Evolutionary conservation across 2,329 filamentous ascomycete species (phyloP).

Genomic region (Aureobasidium sp.): DNA sequence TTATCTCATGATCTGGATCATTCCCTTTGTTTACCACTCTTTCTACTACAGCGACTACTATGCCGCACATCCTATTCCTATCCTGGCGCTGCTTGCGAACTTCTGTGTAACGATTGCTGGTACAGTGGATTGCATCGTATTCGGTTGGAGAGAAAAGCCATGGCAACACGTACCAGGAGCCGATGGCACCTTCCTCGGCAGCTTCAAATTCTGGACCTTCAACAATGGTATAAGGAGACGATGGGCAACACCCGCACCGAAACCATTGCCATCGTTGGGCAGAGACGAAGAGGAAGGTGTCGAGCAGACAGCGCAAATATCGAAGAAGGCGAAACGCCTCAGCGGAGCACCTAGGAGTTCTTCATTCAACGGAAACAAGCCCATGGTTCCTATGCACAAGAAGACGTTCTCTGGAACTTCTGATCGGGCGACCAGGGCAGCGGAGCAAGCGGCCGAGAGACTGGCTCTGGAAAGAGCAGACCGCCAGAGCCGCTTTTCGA

Average conservation of each 20-base stretch:
- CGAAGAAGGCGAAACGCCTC: not conserved
- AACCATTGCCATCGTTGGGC: not conserved
- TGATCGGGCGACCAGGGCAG: slow-evolving; percentile 28
- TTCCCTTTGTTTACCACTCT: slow-evolving; percentile 62
- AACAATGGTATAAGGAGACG: not conserved
- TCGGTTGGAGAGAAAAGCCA: slow-evolving; percentile 62
- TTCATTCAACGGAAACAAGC: not conserved
- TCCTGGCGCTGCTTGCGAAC: slow-evolving; percentile 48
- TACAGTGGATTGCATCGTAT: slow-evolving; percentile 60
- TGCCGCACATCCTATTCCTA: slow-evolving; percentile 48
- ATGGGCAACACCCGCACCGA: slow-evolving; percentile 3
- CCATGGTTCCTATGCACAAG: slow-evolving; percentile 20
- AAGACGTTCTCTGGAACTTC: slow-evolving; percentile 26
- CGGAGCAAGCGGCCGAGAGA: slow-evolving; percentile 32
- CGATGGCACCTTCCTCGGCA: slow-evolving; percentile 37
- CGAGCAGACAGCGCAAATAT: not conserved
- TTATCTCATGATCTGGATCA: slow-evolving; percentile 65
- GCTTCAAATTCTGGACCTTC: slow-evolving; percentile 30
- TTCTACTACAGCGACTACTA: slow-evolving; percentile 51
- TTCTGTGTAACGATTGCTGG: slow-evolving; percentile 60
- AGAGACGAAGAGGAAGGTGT: not conserved
- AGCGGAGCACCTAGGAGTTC: not conserved
- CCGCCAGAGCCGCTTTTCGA: slow-evolving; percentile 12
- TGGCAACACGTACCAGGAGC: slow-evolving; percentile 53
- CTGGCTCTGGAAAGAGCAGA: slow-evolving; percentile 34